Evolutionary conservation across 176 grass and related monocot species (phyloP), one percentile per base, ranked within the genome.

Genomic region (Musa troglodytarum): DNA sequence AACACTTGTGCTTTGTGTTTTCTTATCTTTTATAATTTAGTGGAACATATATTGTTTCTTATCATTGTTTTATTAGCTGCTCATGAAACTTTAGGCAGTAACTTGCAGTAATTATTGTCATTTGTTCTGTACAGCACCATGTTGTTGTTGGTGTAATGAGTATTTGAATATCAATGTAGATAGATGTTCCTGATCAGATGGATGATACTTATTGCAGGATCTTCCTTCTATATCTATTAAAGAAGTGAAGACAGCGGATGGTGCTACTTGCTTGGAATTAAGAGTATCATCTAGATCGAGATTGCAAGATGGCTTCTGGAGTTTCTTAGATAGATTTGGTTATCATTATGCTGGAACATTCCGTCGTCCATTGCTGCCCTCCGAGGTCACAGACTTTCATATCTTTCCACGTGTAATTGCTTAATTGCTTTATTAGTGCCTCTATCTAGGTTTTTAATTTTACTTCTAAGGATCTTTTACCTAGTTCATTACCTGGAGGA

Each of bases 161-260:
- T 53, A 26, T 74, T 2, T 57, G 13, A 13, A 3, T 25, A 53
- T 23, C 69, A 28, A 17, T 26, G 21, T 54, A 26, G 4, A 24
- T 26, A 26, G 1, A 24, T 26, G 17, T 73, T 73, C 50, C 52
- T 54, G 15, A 70, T 50, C 25, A 50, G 19, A 19, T 49, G 15
- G 51, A n/a, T 50, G 49, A 50, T 73, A 57, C 71, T 78, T 77
- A 57, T 78, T 75, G 66, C 83, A 98, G 95, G 88, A 87, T 86
- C 73, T 98, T 79, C 89, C 89, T 14, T 81, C 74, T 54, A 84
- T 90, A 54, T 86, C 68, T 56, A 64, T 98, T 54, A 93, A 93
- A 77, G 95, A 97, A 81, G 72, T 73, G 24, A 98, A 89, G 78
- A 86, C 74, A 57, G 21, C 76, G 63, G 95, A 98, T 84, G 88